A percentile compares a stretch with the other conserved stretches of the same genome.
Evolutionary conservation across 345 rosid genomes (phyloP).

Genomic region (Kandelia obovata): DNA sequence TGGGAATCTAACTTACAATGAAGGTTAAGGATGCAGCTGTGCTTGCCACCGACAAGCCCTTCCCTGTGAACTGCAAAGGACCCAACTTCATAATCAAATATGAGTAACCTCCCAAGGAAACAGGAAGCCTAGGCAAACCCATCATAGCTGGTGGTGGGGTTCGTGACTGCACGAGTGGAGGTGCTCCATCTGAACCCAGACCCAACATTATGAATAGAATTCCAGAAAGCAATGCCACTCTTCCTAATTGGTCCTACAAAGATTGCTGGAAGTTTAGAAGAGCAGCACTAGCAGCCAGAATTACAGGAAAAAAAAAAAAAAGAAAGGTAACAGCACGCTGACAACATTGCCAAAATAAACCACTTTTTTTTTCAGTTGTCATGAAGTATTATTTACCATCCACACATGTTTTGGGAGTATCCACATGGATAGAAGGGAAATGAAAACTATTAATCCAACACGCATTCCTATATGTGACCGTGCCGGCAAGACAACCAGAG

Average conservation of each 20-base stretch:
- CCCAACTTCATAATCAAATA: constrained; percentile 80
- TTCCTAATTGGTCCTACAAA: constrained; percentile 83
- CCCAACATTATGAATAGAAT: constrained; percentile 78
- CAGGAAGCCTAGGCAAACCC: constrained; percentile 70
- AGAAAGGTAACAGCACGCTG: constrained; percentile 2
- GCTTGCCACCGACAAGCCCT: constrained; percentile 93
- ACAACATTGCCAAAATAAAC: background rate
- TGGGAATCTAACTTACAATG: constrained; percentile 46
- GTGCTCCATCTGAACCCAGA: constrained; percentile 81
- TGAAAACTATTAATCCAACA: constrained; percentile 60
- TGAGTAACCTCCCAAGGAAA: constrained; percentile 66
- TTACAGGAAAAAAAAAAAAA: background rate
- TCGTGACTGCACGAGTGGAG: constrained; percentile 74
- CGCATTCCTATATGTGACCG: constrained; percentile 73
- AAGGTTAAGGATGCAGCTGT: constrained; percentile 92
- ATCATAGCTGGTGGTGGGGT: constrained; percentile 68
- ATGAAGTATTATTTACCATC: constrained; percentile 51
- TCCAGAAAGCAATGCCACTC: constrained; percentile 83
- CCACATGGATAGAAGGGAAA: constrained; percentile 62
- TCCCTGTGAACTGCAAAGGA: constrained; percentile 80
- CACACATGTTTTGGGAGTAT: constrained; percentile 69
- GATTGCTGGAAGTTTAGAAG: constrained; percentile 11
- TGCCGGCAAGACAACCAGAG: constrained; percentile 85
- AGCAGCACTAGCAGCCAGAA: background rate
- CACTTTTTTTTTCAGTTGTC: background rate